Evolutionary conservation across 495 filamentous ascomycete species (phyloP).

Genomic region (Penicillium lividum): DNA sequence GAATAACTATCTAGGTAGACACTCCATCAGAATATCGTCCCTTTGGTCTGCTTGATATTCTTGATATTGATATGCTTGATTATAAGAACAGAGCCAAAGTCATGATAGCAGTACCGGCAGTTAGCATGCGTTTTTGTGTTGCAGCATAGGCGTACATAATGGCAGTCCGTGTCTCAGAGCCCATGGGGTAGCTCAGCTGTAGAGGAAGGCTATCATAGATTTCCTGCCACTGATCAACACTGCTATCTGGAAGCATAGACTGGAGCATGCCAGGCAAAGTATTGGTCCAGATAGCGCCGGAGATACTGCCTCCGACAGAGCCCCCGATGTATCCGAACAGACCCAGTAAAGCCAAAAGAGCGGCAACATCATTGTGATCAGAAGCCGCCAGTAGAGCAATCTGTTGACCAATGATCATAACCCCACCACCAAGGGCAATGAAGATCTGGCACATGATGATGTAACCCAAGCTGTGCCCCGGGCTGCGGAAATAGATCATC

Average conservation of each 20-base stretch:
- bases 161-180: conserved; percentile 48
- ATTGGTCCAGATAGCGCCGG: conserved; percentile 66
- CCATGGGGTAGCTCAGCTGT: conserved; percentile 55
- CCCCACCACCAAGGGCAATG: conserved; percentile 62
- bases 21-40: conserved; percentile 18
- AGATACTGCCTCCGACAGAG: conserved; percentile 61
- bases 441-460: conserved; percentile 75
- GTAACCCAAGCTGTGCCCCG: conserved; percentile 59
- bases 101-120: conserved; percentile 34
- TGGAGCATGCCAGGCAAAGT: conserved; percentile 55
- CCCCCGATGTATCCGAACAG: conserved; percentile 66
- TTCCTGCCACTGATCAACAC: conserved; percentile 3
- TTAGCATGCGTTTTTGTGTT: conserved; percentile 40
- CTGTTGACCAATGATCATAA: conserved; percentile 62
- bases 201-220: conserved; percentile 52
- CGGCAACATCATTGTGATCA: conserved; percentile 65
- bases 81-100: conserved; percentile 31
- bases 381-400: conserved; percentile 68
- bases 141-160: conserved; percentile 57
- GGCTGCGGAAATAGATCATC: conserved; percentile 67
- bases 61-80: conserved; percentile 24
- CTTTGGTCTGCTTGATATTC: conserved; percentile 23
- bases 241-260: conserved; percentile 32
- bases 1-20: not conserved
- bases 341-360: conserved; percentile 61